Base-by-base conservation (phyloP, 2,329 filamentous ascomycete genomes). In the Talaromyces verruculosus region DNA sequence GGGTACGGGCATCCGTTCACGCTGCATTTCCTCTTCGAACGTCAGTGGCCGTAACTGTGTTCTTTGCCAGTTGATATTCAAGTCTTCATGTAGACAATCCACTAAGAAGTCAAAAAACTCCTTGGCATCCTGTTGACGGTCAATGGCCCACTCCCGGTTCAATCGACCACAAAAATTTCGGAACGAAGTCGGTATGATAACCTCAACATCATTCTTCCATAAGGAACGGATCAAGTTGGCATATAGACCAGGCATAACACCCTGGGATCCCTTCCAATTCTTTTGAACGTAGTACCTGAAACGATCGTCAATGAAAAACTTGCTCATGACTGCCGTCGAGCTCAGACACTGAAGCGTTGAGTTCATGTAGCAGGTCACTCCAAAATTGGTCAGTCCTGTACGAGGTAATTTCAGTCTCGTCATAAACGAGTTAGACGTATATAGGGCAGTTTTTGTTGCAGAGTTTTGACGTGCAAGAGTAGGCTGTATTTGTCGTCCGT, bases 291-390 rank as follows among this genome's bases (percentile, higher is more conserved):
- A 85, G 72, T 74, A 82, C 71, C 75, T 85, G 79, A 78, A 91
- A 73, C 74, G 90, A 74, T 81, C 89, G 81, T 79, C 88, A 75
- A 79, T 86, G 81, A 84, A 97, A 84, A 79, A 87, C 78, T 73
- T 86, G 74, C 85, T 86, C 49, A 89, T 77, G 19, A 84, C 81
- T 8, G 84, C 80, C 0, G 93, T 94, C 1, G 89, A 89, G 66
- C 91, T 90, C 19, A 97, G 81, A 67, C 90, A 91, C 77, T 98
- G 94, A 30, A 98, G 82, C 0, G 89, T 89, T n/a, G 92, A 89
- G 77, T 97, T 97, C 83, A 95, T 93, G 74, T 97, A 97, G 76
- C 94, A 97, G 69, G 91, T 93, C 57, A 90, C 89, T 0, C 88
- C 87, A 47, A 92, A 91, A 71, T 97, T 97, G 66, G 88, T 81